Base-by-base conservation (phyloP, 1,139 yeast species). In the Hansenula lynferdii region DNA sequence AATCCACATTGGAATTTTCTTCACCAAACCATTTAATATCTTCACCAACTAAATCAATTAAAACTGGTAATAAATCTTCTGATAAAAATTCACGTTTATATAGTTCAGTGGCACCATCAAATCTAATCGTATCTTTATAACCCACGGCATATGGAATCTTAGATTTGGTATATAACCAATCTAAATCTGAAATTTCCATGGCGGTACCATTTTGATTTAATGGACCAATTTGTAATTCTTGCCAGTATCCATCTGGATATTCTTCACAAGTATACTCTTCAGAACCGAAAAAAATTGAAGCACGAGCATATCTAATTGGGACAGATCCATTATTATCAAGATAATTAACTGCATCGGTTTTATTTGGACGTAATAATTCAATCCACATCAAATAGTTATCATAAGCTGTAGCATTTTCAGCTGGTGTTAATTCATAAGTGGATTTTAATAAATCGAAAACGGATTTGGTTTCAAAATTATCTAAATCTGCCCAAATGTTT, bases 331-430 rank as follows among this genome's bases (percentile, higher is more conserved):
- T 40, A 19, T 31, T 29, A 34, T 51, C 57, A 40, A 51, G 38
- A 40, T 42, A 53, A 2, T 27, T 31, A 8, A 51, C 16, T 8
- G 56, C 57, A 34, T 45, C 56, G 6, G 57, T 47, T 40, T 53
- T 51, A 45, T 51, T 53, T 38, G 56, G 57, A 31, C 48, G 40
- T 15, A 51, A 27, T 4, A 43, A 35, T 39, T 51, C 56, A 28
- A 53, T 39, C 53, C 54, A 51, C 38, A 48, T 42, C 11, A 49
- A 28, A 35, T 44, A 53, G 41, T 53, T 51, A 33, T 50, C 54
- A 30, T 42, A 53, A 3, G 39, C 17, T 5, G 54, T 42, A 6
- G 56, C 54, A 34, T 51, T 36, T 20, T 36, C 42, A 27, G 34
- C 36, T 11, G 32, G 19, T 4, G 55, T 53, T 33, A 53, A 35